Evolutionary conservation across 2,329 filamentous ascomycete genomes (phyloP).

Genomic region (Cercospora nicotianae): DNA sequence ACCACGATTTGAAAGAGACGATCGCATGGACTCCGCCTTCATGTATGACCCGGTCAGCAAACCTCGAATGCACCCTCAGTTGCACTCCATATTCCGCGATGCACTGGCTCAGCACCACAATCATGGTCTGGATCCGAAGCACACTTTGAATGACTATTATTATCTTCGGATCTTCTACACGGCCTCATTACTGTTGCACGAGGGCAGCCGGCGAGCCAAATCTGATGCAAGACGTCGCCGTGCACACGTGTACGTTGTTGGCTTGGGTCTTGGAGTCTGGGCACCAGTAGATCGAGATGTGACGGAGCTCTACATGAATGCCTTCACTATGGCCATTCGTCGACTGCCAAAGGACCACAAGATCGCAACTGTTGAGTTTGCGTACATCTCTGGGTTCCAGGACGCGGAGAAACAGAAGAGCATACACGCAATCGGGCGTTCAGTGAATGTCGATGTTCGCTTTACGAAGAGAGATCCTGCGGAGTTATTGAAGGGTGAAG

Average conservation of each 20-base stretch:
- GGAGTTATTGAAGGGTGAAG: constrained; percentile 27
- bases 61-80: constrained; percentile 22
- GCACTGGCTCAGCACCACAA: not conserved
- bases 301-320: constrained; percentile 30
- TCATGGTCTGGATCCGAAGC: not conserved
- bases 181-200: constrained; percentile 35
- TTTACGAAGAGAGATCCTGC: constrained; percentile 37
- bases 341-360: constrained; percentile 21
- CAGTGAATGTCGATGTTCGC: constrained; percentile 27
- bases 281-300: constrained; percentile 25
- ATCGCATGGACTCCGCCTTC: constrained; percentile 35
- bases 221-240: constrained; percentile 20
- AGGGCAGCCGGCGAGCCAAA: constrained; percentile 31
- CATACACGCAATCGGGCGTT: not conserved
- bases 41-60: constrained; percentile 24
- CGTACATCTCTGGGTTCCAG: constrained; percentile 24
- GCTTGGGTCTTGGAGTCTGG: constrained; percentile 40
- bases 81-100: constrained; percentile 16
- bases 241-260: constrained; percentile 37
- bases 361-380: constrained; percentile 36
- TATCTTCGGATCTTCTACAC: constrained; percentile 17
- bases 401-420: not conserved
- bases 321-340: constrained; percentile 29
- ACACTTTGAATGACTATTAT: not conserved
- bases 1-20: constrained; percentile 36